A percentile compares a stretch with the other conserved stretches of the same genome.
Evolutionary conservation across 805 yeast species (phyloP).

Genomic region (Kuraishia piskuri): DNA sequence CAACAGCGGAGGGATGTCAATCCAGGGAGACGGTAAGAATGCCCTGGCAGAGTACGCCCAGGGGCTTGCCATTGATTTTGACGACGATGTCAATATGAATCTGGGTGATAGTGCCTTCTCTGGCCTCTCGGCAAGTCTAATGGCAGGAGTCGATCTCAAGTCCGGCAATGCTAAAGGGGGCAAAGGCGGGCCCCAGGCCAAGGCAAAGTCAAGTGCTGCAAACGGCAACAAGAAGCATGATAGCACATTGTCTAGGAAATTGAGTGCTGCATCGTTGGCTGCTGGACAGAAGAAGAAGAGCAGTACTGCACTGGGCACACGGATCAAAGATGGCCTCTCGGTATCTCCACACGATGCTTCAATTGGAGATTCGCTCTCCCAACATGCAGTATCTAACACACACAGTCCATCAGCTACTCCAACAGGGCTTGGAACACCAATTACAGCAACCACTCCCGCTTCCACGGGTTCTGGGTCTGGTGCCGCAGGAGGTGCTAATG

Average conservation of each 20-base stretch:
- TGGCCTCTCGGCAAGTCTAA: background rate
- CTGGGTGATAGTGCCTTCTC: background rate
- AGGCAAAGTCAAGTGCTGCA: background rate
- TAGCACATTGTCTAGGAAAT: background rate
- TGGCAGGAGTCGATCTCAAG: background rate
- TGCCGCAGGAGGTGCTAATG: background rate
- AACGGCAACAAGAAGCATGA: background rate
- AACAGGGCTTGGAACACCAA: background rate
- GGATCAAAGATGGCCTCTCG: background rate
- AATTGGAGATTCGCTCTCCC: background rate
- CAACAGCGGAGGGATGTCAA: background rate
- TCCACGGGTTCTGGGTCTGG: background rate
- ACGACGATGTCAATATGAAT: conserved; percentile 4
- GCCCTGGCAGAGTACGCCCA: conserved; percentile 8
- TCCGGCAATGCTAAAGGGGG: background rate
- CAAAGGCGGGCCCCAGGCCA: background rate
- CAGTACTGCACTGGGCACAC: background rate
- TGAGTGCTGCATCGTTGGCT: background rate
- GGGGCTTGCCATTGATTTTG: conserved; percentile 7
- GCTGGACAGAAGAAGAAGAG: conserved; percentile 1
- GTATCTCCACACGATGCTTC: conserved; percentile 1
- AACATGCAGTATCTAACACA: conserved; percentile 1
- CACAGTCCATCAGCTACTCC: background rate
- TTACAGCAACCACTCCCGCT: background rate
- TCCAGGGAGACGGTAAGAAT: conserved; percentile 2